Evolutionary conservation across 805 yeast genomes (phyloP).

Genomic region (Candida andamanensis): DNA sequence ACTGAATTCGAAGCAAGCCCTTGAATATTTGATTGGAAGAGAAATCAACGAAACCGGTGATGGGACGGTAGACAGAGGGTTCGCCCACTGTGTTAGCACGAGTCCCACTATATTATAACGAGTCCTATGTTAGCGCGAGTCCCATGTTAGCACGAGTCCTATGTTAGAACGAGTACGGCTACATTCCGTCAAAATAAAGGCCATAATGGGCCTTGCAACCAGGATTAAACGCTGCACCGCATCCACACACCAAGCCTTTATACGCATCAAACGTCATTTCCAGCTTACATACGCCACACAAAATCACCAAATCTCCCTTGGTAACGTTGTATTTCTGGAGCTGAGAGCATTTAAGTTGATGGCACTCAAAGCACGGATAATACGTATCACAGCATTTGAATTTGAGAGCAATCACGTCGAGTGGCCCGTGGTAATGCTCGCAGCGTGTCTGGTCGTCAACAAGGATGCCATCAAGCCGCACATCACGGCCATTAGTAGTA

Average conservation of each 20-base stretch:
- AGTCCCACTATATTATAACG: too few species aligned
- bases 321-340: constrained; percentile 10
- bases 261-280: constrained; percentile 28
- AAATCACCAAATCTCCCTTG: constrained; percentile 18
- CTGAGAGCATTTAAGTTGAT: constrained; percentile 11
- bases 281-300: constrained; percentile 33
- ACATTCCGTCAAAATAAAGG: constrained; percentile 35
- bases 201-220: constrained; percentile 32
- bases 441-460: constrained; percentile 34
- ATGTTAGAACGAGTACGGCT: background rate
- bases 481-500: background rate
- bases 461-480: constrained; percentile 4
- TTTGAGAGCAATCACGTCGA: constrained; percentile 37
- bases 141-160: background rate
- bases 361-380: constrained; percentile 39
- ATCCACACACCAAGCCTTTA: constrained; percentile 18
- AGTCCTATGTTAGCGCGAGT: constrained; percentile 1
- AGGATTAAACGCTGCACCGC: constrained; percentile 31
- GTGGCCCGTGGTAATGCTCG: constrained; percentile 27
- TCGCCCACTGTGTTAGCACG: too few species aligned
- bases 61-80: too few species aligned
- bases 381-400: constrained; percentile 33
- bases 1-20: too few species aligned
- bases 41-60: too few species aligned
- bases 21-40: too few species aligned